phyloP scores from a whole-genome alignment of 139 green algal genomes.

The Mesostigma viride region DNA sequence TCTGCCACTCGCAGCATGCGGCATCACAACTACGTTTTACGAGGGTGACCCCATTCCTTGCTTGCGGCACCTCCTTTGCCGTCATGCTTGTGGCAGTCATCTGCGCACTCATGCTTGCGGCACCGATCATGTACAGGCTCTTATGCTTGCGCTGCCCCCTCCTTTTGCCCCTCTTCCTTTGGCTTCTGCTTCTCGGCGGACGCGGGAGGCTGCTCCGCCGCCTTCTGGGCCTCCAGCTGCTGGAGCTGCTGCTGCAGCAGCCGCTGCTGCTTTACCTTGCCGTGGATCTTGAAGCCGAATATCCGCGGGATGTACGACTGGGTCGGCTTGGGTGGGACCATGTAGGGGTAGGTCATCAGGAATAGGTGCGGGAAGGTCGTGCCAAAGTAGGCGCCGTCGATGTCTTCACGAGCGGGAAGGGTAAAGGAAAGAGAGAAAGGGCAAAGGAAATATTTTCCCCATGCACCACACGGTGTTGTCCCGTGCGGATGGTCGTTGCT shows the following conservation, averaged over 20 bases:
- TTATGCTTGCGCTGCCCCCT: background rate
- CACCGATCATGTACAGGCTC: background rate
- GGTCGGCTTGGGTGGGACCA: conserved; percentile 49
- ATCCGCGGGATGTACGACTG: conserved; percentile 68
- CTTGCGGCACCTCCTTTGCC: no score
- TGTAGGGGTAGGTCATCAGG: conserved; percentile 77
- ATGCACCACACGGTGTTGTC: no score
- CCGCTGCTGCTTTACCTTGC: background rate
- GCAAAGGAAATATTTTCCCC: conserved; percentile 22
- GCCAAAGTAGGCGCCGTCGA: conserved; percentile 89
- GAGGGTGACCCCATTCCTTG: no score
- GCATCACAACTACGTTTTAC: no score
- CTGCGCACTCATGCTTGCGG: no score
- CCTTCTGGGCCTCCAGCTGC: background rate
- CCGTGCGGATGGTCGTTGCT: no score
- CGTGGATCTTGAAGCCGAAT: conserved; percentile 90
- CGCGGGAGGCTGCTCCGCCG: background rate
- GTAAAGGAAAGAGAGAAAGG: conserved; percentile 6
- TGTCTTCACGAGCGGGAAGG: conserved; percentile 24
- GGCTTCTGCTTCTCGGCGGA: background rate
- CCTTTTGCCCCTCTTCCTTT: background rate
- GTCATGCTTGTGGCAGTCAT: no score
- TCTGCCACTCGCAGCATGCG: no score
- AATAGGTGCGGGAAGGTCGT: conserved; percentile 93
- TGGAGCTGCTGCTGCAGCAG: background rate